Base-by-base conservation (phyloP, 78 protist species). In the Dictyostelium intermedium region DNA sequence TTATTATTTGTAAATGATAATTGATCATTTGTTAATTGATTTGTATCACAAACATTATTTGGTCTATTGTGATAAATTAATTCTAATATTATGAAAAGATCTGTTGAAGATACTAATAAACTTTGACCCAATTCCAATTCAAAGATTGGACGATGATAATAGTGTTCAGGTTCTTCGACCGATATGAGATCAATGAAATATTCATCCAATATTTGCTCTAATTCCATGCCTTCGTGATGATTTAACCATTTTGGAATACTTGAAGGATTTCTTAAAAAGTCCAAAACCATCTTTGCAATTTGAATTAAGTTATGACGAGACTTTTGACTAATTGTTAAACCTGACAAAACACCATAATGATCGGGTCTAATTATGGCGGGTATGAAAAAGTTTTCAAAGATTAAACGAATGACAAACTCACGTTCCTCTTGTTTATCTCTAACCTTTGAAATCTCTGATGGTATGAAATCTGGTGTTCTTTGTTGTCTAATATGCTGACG, bases 251-350 rank as follows among this genome's bases (percentile, higher is more conserved):
- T 32, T 78, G 92, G 92, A 78, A 87, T 78, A 0, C 30, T 37
- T 13, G 43, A 27, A 7, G 92, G 92, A 18, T 30, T 61, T 25
- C 84, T 27, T 13, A 87, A 74, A 77, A 78, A 87, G 25, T 72
- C 83, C 1, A 87, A 63, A 13, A 63, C 92, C 92, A 87, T 78
- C 32, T 87, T 87, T 16, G 92, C 92, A 30, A 87, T 87, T 61
- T 87, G 92, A 78, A 87, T 87, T 30, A 87, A 83, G 61, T 87
- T 87, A 37, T 87, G 92, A 35, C 92, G 69, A n/a, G 92, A 53
- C 63, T 87, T 87, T 25, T 87, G 92, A 41, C 81, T 78, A 10
- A 87, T 87, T 5, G 56, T 87, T 32, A 87, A 43, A 60, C 92
- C 92, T 39, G 92, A 25, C 2, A 87, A 27, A 18, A 87, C 92